phyloP scores from a whole-genome alignment of 1,284 basidiomycete species.

The Phenoliferia sp. region DNA sequence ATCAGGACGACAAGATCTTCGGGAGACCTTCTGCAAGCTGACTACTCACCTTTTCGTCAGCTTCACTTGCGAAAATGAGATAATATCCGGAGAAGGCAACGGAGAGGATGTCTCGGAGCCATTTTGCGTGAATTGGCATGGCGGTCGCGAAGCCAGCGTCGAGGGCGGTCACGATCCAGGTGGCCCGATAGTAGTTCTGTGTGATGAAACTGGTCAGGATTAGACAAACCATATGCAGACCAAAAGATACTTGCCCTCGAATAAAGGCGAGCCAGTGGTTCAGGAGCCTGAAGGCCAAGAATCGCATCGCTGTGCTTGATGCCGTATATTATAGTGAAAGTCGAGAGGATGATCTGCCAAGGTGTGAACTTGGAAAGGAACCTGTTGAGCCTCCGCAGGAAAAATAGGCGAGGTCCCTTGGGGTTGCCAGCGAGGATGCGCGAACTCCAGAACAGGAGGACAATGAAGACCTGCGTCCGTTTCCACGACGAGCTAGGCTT shows the following conservation, averaged over 20 bases:
- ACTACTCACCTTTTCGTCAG: slow-evolving; percentile 74
- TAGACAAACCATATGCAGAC: background rate
- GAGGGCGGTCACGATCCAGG: slow-evolving; percentile 88
- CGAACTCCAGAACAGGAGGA: slow-evolving; percentile 86
- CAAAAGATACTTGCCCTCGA: slow-evolving; percentile 13
- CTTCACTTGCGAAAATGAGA: slow-evolving; percentile 86
- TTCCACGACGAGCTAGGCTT: slow-evolving; percentile 70
- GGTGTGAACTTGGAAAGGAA: slow-evolving; percentile 74
- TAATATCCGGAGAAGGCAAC: slow-evolving; percentile 66
- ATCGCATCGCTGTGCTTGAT: slow-evolving; percentile 81
- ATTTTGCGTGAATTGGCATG: slow-evolving; percentile 85
- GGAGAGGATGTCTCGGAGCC: slow-evolving; percentile 80
- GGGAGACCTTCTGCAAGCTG: too few relatives aligned
- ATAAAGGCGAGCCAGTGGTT: slow-evolving; percentile 74
- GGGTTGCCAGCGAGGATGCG: slow-evolving; percentile 66
- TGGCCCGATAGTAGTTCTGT: slow-evolving; percentile 87
- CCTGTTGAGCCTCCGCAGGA: slow-evolving; percentile 58
- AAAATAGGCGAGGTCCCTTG: slow-evolving; percentile 57
- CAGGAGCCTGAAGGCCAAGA: slow-evolving; percentile 62
- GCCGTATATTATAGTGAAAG: slow-evolving; percentile 78
- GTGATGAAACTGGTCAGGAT: background rate
- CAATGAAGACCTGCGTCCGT: slow-evolving; percentile 74
- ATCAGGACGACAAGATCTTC: background rate
- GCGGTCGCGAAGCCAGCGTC: slow-evolving; percentile 96
- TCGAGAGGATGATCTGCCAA: slow-evolving; percentile 86